Percentiles rank a stretch among this genome's conserved stretches.
Conservation (phyloP, 2,329 filamentous ascomycete genomes). For the Botryotinia globosa region DNA sequence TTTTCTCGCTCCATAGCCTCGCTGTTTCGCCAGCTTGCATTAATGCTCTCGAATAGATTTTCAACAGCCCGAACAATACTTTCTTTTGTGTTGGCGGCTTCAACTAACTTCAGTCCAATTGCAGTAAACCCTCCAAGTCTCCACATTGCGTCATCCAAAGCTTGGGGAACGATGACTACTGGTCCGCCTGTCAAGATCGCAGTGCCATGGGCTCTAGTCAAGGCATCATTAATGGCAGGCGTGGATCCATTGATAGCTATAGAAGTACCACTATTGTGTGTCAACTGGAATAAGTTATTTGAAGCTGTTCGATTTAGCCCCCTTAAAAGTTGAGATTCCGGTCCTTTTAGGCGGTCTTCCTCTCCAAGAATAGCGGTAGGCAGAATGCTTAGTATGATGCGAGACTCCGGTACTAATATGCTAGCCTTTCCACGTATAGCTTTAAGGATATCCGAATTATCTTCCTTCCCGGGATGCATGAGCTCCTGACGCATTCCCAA, state of each 20-base stretch:
- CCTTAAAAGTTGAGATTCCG: slow-evolving; percentile 73
- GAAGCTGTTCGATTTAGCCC: slow-evolving; percentile 72
- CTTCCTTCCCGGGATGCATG: slow-evolving; percentile 83
- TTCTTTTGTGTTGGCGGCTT: slow-evolving; percentile 67
- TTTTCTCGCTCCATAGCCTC: slow-evolving; percentile 97
- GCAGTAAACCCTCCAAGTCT: slow-evolving; percentile 87
- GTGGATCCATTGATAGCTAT: slow-evolving; percentile 86
- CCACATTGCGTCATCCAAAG: slow-evolving; percentile 91
- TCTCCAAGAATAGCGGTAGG: slow-evolving; percentile 78
- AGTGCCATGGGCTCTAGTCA: slow-evolving; percentile 77
- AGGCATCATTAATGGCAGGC: slow-evolving; percentile 81
- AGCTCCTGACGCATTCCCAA: slow-evolving; percentile 90
- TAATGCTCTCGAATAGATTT: slow-evolving; percentile 80
- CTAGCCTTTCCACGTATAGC: slow-evolving; percentile 86
- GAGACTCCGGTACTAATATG: slow-evolving; percentile 74
- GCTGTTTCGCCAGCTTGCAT: slow-evolving; percentile 93
- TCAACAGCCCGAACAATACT: slow-evolving; percentile 75
- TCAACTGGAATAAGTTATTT: slow-evolving; percentile 65
- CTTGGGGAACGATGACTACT: slow-evolving; percentile 74
- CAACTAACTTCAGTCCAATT: slow-evolving; percentile 78
- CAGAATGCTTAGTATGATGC: slow-evolving; percentile 78
- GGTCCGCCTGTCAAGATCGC: slow-evolving; percentile 80
- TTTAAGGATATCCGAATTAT: slow-evolving; percentile 84
- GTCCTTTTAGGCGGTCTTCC: slow-evolving; percentile 67
- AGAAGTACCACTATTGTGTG: slow-evolving; percentile 69